These are phyloP conservation scores for Bacterosira constricta DNA, from an alignment of 108 stramenopile species.

Conservation along the genomic window DNA sequence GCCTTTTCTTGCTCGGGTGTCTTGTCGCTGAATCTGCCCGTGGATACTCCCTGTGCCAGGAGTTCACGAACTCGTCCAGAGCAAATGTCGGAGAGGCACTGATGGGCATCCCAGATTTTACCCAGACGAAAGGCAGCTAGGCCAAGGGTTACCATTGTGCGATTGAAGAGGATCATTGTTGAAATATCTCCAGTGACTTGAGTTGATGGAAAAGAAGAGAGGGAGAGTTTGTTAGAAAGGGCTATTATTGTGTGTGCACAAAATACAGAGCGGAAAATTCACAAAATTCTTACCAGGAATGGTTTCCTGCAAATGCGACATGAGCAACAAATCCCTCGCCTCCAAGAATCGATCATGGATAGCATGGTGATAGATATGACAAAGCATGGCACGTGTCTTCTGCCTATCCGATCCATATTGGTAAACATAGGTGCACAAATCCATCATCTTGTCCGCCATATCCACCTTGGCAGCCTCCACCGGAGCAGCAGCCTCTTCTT, in stretches of 20 bases:
- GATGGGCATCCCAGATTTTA: constrained; percentile 92
- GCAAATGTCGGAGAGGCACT: constrained; percentile 94
- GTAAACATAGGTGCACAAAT: constrained; percentile 91
- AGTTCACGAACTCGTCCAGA: constrained; percentile 91
- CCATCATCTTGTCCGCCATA: constrained; percentile 53
- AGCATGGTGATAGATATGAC: constrained; percentile 96
- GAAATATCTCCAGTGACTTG: constrained; percentile 74
- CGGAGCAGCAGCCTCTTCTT: constrained; percentile 25
- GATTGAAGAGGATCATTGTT: constrained; percentile 97
- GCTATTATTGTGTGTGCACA: background rate
- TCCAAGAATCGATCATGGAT: constrained; percentile 96
- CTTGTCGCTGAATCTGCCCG: constrained; percentile 82
- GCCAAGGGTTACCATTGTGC: constrained; percentile 97
- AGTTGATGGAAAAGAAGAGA: background rate
- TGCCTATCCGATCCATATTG: constrained; percentile 86
- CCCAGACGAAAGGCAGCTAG: constrained; percentile 97
- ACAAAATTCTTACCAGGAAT: constrained; percentile 44
- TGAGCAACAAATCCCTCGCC: constrained; percentile 96
- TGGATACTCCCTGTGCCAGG: constrained; percentile 92
- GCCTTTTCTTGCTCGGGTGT: constrained; percentile 95
- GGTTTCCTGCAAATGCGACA: constrained; percentile 95
- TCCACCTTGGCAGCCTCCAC: constrained; percentile 16
- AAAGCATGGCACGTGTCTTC: constrained; percentile 94
- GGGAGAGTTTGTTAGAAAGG: background rate
- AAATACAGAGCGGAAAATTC: background rate